A percentile compares a stretch with the other conserved stretches of the same genome.
These are phyloP conservation scores for Orbilia oligospora DNA, from an alignment of 2,329 filamentous ascomycete species.

Conservation along the genomic window DNA sequence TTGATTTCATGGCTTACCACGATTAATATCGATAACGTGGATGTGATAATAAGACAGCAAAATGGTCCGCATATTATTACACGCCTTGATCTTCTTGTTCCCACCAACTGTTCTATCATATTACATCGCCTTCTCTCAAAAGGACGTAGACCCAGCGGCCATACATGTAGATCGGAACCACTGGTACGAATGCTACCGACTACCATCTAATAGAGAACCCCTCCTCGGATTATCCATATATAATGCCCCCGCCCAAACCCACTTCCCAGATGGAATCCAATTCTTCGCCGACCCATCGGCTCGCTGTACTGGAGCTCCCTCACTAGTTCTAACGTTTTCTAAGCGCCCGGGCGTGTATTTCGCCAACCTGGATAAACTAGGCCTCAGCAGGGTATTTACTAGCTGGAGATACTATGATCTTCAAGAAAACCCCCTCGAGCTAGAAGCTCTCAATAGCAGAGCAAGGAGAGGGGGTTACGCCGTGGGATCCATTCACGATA, in stretches of 20 bases:
- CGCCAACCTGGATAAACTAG: constrained; percentile 22
- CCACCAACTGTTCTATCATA: not conserved
- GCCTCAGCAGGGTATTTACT: not conserved
- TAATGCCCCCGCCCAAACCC: constrained; percentile 4
- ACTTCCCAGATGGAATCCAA: constrained; percentile 21
- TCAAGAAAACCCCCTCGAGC: not conserved
- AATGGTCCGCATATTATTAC: too few relatives aligned
- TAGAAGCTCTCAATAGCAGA: not conserved
- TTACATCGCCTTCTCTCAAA: constrained; percentile 29
- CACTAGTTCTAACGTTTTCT: constrained; percentile 14
- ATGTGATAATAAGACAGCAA: not conserved
- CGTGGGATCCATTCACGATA: not conserved
- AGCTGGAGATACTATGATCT: constrained; percentile 36
- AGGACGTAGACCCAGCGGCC: not conserved
- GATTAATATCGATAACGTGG: too few relatives aligned
- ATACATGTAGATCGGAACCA: not conserved
- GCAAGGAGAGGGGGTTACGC: not conserved
- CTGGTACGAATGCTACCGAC: constrained; percentile 24
- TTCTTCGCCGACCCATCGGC: constrained; percentile 1
- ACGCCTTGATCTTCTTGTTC: not conserved
- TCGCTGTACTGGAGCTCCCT: constrained; percentile 14
- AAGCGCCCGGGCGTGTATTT: constrained; percentile 24
- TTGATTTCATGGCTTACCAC: too few relatives aligned
- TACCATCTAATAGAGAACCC: not conserved
- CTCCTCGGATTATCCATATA: constrained; percentile 32